These are phyloP conservation scores for Solanum corneliomulleri DNA, from an alignment of 257 asterid species.

Conservation along the genomic window DNA sequence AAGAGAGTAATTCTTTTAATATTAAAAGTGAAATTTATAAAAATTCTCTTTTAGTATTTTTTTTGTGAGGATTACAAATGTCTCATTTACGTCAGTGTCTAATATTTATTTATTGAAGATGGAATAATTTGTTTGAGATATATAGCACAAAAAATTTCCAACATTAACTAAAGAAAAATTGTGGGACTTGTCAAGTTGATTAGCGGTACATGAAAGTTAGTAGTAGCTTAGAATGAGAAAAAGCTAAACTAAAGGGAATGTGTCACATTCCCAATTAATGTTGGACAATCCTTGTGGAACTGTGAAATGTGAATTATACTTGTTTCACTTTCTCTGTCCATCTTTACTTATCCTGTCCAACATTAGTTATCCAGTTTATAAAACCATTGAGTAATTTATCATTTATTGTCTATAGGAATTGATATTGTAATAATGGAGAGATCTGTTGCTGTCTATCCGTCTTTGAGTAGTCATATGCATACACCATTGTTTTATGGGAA, in stretches of 20 bases:
- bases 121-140: no score
- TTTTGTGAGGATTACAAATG: background rate
- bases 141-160: background rate
- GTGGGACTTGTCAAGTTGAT: no score
- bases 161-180: no score
- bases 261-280: background rate
- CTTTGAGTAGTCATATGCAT: background rate
- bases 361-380: no score
- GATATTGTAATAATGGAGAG: background rate
- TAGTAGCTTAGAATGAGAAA: no score
- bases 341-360: background rate
- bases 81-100: background rate
- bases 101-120: no score
- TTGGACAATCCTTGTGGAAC: background rate
- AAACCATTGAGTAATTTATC: no score
- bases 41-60: no score
- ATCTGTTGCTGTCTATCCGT: background rate
- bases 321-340: accelerated
- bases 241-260: no score
- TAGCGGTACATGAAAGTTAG: no score
- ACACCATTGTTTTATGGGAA: background rate
- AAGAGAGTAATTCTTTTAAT: no score
- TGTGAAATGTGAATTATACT: background rate
- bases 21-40: no score
- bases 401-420: background rate